Evolutionary conservation across 345 rosid genomes (phyloP).

Genomic region (Hypericum perforatum): DNA sequence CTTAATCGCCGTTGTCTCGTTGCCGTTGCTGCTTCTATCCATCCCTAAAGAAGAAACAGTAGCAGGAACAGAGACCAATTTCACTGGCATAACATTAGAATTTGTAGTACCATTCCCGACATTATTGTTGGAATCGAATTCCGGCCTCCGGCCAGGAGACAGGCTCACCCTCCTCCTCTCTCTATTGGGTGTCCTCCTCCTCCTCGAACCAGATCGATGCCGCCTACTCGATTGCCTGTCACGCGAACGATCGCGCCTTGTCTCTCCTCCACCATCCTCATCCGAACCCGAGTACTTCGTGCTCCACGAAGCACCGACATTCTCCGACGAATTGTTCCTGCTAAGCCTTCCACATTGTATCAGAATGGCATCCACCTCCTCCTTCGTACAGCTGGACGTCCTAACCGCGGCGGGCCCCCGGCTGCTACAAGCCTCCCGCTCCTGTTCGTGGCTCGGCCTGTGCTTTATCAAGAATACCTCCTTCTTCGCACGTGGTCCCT

Average conservation of each 20-base stretch:
- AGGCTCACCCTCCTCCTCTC: conserved; percentile 73
- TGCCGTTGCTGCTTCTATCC: conserved; percentile 37
- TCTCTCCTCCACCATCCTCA: conserved; percentile 20
- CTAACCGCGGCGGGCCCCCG: conserved; percentile 22
- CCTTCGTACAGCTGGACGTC: conserved; percentile 56
- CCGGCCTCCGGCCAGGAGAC: conserved; percentile 77
- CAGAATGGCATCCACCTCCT: conserved; percentile 86
- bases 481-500: conserved; percentile 34
- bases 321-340: conserved; percentile 53
- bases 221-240: conserved; percentile 36
- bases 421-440: neutral
- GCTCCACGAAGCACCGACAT: conserved; percentile 21
- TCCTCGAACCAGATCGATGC: conserved; percentile 29
- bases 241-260: conserved; percentile 41
- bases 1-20: conserved; percentile 20
- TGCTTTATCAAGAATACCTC: conserved; percentile 78
- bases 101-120: conserved; percentile 1
- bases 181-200: conserved; percentile 65
- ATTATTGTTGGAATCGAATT: conserved; percentile 11
- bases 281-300: conserved; percentile 70
- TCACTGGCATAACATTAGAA: conserved; percentile 37
- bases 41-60: conserved; percentile 42
- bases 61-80: conserved; percentile 79
- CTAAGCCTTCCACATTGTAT: conserved; percentile 94
- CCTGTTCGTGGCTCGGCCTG: conserved; percentile 61